Evolutionary conservation across 495 filamentous ascomycete species (phyloP).

Genomic region (Copromyces sp.): DNA sequence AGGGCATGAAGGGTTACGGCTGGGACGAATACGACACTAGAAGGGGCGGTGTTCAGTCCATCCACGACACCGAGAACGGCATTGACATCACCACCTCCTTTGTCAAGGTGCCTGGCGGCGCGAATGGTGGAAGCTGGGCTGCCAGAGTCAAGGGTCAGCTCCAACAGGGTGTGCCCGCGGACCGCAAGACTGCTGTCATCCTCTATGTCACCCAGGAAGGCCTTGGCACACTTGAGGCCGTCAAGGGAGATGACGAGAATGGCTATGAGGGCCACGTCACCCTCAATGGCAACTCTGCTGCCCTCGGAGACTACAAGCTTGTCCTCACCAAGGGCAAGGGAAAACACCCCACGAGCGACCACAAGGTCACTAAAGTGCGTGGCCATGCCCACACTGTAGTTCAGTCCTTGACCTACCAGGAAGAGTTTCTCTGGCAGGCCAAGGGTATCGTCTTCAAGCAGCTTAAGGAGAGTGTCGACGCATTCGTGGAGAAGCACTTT

Average conservation of each 20-base stretch:
- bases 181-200: constrained; percentile 64
- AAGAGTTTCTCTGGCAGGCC: constrained; percentile 72
- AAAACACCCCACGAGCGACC: constrained; percentile 50
- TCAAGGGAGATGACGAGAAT: constrained; percentile 35
- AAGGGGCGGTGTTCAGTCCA: constrained; percentile 75
- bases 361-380: constrained; percentile 47
- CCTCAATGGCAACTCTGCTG: constrained; percentile 60
- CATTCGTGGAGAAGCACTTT: constrained; percentile 52
- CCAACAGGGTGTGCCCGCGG: constrained; percentile 48
- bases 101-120: constrained; percentile 83
- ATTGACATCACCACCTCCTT: constrained; percentile 88
- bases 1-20: constrained; percentile 90
- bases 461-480: constrained; percentile 68
- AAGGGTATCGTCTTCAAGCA: constrained; percentile 71
- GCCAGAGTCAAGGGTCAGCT: constrained; percentile 76
- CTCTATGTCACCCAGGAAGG: constrained; percentile 80
- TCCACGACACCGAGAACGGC: constrained; percentile 77
- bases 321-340: constrained; percentile 61
- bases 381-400: constrained; percentile 72
- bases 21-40: constrained; percentile 95
- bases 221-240: constrained; percentile 46
- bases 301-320: constrained; percentile 77
- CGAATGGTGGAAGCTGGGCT: constrained; percentile 85
- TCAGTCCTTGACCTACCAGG: constrained; percentile 54
- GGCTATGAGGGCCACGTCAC: constrained; percentile 61